Evolutionary conservation across 2,329 filamentous ascomycete genomes (phyloP).

Genomic region (Trichophyton equinum): DNA sequence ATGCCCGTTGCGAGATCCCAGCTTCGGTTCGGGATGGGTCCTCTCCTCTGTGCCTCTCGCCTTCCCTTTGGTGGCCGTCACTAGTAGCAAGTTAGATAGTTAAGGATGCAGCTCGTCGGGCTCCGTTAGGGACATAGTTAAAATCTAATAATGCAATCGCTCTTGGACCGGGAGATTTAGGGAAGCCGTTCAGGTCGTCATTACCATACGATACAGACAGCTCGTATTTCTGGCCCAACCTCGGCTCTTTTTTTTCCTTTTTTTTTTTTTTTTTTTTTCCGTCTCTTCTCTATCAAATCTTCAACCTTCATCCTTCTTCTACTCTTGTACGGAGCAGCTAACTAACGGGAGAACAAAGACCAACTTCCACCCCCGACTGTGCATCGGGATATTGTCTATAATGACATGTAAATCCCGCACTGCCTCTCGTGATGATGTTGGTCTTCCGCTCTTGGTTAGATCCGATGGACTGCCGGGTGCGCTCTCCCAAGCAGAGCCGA

Average conservation of each 20-base stretch:
- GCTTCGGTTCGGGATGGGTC: background rate
- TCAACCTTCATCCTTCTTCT: too few species aligned
- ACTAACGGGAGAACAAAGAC: background rate
- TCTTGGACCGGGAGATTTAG: background rate
- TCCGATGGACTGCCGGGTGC: background rate
- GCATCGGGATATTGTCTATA: background rate
- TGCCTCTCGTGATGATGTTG: background rate
- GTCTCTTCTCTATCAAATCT: too few species aligned
- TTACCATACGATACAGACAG: background rate
- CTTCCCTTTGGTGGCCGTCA: background rate
- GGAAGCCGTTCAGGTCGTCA: background rate
- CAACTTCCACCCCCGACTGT: background rate
- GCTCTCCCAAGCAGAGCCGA: background rate
- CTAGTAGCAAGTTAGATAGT: too few species aligned
- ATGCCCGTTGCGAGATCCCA: background rate
- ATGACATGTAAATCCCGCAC: background rate
- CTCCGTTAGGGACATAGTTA: too few species aligned
- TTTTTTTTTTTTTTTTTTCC: background rate
- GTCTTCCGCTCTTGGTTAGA: background rate
- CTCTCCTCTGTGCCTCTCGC: background rate
- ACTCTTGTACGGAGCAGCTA: too few species aligned
- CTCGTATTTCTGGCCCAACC: too few species aligned
- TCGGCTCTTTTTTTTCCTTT: background rate
- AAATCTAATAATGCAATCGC: too few species aligned
- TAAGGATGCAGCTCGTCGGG: too few species aligned